A percentile compares a stretch with the other conserved stretches of the same genome.
These are phyloP conservation scores for Tolypocladium cylindrosporum DNA, from an alignment of 2,329 filamentous ascomycete species.

Conservation along the genomic window DNA sequence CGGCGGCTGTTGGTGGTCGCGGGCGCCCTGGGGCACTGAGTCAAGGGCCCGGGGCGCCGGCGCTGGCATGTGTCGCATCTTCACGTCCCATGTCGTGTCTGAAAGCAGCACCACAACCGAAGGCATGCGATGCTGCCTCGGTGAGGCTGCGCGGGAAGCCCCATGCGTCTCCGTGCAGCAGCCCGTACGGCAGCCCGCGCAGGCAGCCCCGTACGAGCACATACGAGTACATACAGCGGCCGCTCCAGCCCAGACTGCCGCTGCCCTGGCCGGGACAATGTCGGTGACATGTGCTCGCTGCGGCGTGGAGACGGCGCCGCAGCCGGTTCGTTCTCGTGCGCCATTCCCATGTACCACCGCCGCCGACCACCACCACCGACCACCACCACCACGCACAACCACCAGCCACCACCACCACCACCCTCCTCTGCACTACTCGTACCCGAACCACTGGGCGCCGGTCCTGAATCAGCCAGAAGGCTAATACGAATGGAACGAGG, in stretches of 20 bases:
- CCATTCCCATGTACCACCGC: too few relatives aligned
- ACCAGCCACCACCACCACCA: too few relatives aligned
- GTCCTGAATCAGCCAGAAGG: not conserved
- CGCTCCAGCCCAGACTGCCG: too few relatives aligned
- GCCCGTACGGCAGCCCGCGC: not conserved
- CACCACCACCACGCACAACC: too few relatives aligned
- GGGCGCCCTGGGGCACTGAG: too few relatives aligned
- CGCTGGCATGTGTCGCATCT: not conserved
- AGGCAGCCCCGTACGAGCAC: not conserved
- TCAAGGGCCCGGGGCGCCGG: not conserved
- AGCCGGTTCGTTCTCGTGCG: not conserved
- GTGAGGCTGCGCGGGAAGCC: slow-evolving; percentile 1
- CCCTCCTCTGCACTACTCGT: not conserved
- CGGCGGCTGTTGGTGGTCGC: too few relatives aligned
- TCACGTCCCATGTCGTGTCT: too few relatives aligned
- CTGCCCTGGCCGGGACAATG: not conserved
- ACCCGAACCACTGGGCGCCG: not conserved
- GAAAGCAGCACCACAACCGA: not conserved
- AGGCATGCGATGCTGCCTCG: not conserved
- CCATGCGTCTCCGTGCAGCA: not conserved
- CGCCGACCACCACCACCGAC: too few relatives aligned
- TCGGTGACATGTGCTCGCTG: not conserved
- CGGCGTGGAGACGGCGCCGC: not conserved
- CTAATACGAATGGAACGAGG: not conserved
- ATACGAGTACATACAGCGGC: too few relatives aligned